These are phyloP conservation scores for Striga asiatica DNA, from an alignment of 257 asterid species.

Conservation along the genomic window DNA sequence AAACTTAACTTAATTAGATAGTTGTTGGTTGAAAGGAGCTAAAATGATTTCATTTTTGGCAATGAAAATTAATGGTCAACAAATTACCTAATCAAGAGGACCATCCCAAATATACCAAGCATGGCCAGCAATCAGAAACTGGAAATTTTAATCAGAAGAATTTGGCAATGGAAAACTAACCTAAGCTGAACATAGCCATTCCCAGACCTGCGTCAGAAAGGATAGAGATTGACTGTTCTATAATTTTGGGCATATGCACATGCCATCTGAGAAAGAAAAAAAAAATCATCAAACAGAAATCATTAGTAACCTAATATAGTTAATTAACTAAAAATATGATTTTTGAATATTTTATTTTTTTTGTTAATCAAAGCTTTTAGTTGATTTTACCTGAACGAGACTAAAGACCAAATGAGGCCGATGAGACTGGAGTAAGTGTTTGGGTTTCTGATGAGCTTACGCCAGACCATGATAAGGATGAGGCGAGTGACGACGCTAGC, in stretches of 20 bases:
- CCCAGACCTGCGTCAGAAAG: conserved; percentile 95
- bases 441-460: conserved; percentile 88
- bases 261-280: conserved; percentile 54
- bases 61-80: no score
- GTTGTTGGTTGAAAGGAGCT: no score
- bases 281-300: not conserved
- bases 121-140: no score
- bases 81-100: no score
- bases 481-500: conserved; percentile 88
- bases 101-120: no score
- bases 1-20: no score
- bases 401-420: conserved; percentile 77
- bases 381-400: conserved; percentile 49
- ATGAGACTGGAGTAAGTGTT: conserved; percentile 90
- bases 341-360: not conserved
- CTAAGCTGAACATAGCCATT: conserved; percentile 96
- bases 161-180: no score
- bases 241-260: conserved; percentile 66
- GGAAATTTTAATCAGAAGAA: no score
- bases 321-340: not conserved
- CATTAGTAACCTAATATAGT: not conserved
- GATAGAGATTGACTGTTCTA: conserved; percentile 62
- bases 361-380: conserved; percentile 6
- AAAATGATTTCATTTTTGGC: no score
- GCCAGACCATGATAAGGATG: conserved; percentile 95